Evolutionary conservation across 1,284 basidiomycete species (phyloP).

Genomic region (Amylostereum areolatum): DNA sequence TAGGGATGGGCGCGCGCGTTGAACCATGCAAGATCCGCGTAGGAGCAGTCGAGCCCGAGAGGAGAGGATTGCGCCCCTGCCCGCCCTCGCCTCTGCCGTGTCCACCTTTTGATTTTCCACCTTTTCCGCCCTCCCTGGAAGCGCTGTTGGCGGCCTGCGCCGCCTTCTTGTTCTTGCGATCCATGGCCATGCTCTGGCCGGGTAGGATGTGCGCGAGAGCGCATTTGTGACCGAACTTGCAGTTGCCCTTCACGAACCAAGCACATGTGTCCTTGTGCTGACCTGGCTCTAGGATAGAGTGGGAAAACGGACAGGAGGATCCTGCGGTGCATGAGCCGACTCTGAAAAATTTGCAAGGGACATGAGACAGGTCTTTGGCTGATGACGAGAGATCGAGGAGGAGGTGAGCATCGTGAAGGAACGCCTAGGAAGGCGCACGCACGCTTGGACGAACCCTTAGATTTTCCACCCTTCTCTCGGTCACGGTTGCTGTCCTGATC

Average conservation of each 20-base stretch:
- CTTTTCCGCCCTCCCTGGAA: conserved; percentile 37
- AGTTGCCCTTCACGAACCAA: conserved; percentile 94
- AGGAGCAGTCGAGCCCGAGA: conserved; percentile 49
- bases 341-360: conserved; percentile 98
- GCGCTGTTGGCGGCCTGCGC: conserved; percentile 67
- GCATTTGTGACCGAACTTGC: conserved; percentile 98
- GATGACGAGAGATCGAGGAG: conserved; percentile 7
- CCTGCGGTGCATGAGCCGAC: conserved; percentile 92
- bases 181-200: conserved; percentile 93
- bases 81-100: conserved; percentile 14
- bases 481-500: conserved; percentile 24
- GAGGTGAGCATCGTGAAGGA: conserved; percentile 2
- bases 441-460: conserved; percentile 32
- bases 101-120: conserved; percentile 26
- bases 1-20: conserved; percentile 55
- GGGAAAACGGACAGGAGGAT: conserved; percentile 93
- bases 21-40: conserved; percentile 37
- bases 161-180: conserved; percentile 96
- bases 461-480: conserved; percentile 25
- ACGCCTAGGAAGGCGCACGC: conserved; percentile 12
- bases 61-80: conserved; percentile 37
- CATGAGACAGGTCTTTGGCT: conserved; percentile 91
- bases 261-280: conserved; percentile 89
- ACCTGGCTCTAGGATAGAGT: conserved; percentile 60
- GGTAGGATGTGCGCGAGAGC: conserved; percentile 91